Conservation (phyloP, 2,329 filamentous ascomycete species). For the Fusarium nodosum region DNA sequence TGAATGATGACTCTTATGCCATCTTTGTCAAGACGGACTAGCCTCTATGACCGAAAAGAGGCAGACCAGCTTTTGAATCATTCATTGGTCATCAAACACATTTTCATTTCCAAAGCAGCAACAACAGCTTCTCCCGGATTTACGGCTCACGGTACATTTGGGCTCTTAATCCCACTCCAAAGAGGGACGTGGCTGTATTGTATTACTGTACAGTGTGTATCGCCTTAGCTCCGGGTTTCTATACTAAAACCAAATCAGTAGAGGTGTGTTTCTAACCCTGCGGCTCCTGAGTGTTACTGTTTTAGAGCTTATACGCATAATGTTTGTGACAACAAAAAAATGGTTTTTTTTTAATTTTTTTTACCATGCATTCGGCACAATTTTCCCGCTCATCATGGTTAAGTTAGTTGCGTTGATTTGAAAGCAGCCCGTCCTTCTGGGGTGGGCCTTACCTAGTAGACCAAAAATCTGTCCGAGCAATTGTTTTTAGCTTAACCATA, state of each 20-base stretch:
- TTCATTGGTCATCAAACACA: slow-evolving; percentile 31
- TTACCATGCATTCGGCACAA: slow-evolving; percentile 15
- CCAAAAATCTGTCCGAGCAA: not conserved
- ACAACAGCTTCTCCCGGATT: slow-evolving; percentile 41
- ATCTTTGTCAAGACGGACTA: slow-evolving; percentile 16
- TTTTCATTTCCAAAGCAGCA: slow-evolving; percentile 10
- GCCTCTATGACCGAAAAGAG: slow-evolving; percentile 9
- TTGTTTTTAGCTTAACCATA: slow-evolving; percentile 21
- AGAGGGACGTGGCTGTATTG: not conserved
- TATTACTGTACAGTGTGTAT: slow-evolving; percentile 4
- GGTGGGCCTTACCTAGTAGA: not conserved
- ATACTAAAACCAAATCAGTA: slow-evolving; percentile 22
- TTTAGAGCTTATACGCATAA: slow-evolving; percentile 14
- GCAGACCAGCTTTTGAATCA: slow-evolving; percentile 3
- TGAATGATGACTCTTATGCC: slow-evolving; percentile 47
- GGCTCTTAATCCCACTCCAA: not conserved
- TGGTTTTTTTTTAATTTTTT: not conserved
- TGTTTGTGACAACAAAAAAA: slow-evolving; percentile 12
- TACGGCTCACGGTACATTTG: slow-evolving; percentile 42
- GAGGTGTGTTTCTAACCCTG: slow-evolving; percentile 30
- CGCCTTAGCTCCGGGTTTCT: slow-evolving; percentile 30
- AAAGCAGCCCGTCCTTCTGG: slow-evolving; percentile 22
- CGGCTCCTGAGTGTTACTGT: not conserved
- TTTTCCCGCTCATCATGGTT: slow-evolving; percentile 8
- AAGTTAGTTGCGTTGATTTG: slow-evolving; percentile 27